Base-by-base conservation (phyloP, 192 early-diverging fungal species). In the Coemansia sp. region DNA sequence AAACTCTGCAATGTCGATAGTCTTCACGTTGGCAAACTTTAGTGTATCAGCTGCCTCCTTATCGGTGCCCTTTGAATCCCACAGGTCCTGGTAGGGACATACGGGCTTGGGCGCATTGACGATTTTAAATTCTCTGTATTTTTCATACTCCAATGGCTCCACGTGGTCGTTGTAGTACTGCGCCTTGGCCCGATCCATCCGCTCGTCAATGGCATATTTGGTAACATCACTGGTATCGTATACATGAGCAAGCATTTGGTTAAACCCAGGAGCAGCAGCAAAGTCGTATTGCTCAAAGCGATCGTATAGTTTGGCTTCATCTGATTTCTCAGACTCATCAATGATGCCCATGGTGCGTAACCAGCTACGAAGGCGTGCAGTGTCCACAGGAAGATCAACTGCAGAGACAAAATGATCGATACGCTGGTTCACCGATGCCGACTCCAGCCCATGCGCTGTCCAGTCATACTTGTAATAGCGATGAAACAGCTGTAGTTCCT, bases 41-140 rank as follows among this genome's bases (percentile, higher is more conserved):
- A 20, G 26, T 11, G 37, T 57, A n/a, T 59, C 55, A 3, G 52
- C 59, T 11, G 56, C 20, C 16, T 36, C 31, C n/a, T 47, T 52
- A 21, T 45, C 43, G 3, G 48, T 19, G 5, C 47, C 57, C 21
- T 36, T 40, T 6, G 15, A n/a, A 0, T 75, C 65, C 72, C 72
- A 75, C 53, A 75, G 44, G 50, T 75, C 65, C 58, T 75, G 72
- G 58, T 75, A 75, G 37, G 72, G 72, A 12, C 72, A 75, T 26
- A 64, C 54, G 11, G 65, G 61, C 40, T 64, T 64, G 16, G 65
- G 72, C 35, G 53, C 49, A 20, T 15, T 65, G 30, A 21, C 40
- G 18, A 61, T 57, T 46, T 57, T 68, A 44, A 38, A 57, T 18
- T 12, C 35, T 11, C 16, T 15, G 58, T 75, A 75, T 50, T 39